Conservation (phyloP, 306 rosid genomes). For the Sphenostylis stenocarpa region DNA sequence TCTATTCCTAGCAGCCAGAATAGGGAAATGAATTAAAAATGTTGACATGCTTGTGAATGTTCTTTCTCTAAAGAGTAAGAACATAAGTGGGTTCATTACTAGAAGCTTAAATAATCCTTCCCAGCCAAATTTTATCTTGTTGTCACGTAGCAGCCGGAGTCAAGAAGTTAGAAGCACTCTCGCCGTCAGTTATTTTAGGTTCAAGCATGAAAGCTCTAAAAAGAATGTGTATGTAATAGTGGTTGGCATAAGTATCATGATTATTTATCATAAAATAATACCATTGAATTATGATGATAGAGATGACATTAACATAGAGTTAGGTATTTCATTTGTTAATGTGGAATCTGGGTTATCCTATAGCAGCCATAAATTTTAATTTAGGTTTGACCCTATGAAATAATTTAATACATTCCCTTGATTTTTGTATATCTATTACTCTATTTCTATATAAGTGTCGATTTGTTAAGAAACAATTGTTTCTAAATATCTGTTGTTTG, state of each 20-base stretch:
- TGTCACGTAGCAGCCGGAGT: background rate
- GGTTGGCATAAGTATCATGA: background rate
- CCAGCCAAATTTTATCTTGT: background rate
- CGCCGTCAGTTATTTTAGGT: background rate
- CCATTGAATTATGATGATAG: constrained; percentile 13
- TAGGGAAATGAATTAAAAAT: background rate
- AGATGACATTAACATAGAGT: background rate
- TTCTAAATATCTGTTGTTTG: no score
- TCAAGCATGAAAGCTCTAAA: background rate
- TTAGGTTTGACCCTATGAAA: background rate
- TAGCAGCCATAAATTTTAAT: constrained; percentile 1
- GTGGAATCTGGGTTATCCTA: background rate
- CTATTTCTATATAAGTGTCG: no score
- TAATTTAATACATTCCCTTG: background rate
- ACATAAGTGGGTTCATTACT: background rate
- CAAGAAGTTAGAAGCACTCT: background rate
- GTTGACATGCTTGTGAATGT: background rate
- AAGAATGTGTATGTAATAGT: background rate
- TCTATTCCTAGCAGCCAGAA: background rate
- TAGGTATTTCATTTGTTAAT: background rate
- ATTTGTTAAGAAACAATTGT: no score
- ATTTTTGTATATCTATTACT: background rate
- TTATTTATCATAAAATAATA: background rate
- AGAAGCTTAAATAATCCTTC: background rate
- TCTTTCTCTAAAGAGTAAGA: constrained; percentile 3